Base-by-base conservation (phyloP, 768 basidiomycete genomes). In the Boletellus emodensis region DNA sequence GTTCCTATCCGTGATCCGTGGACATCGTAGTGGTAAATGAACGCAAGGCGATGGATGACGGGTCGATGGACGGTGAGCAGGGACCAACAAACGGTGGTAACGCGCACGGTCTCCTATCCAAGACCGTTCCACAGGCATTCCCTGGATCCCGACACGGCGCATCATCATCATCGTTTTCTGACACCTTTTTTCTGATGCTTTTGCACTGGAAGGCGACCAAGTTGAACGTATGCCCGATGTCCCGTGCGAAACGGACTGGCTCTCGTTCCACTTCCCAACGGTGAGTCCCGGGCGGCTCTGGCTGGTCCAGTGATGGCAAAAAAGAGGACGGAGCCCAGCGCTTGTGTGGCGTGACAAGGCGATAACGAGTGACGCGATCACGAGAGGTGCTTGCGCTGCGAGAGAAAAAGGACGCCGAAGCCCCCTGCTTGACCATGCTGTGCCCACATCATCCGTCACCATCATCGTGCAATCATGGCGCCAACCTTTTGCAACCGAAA, bases 1-100 rank as follows among this genome's bases (percentile, higher is more conserved):
- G 46, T 46, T 35, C 51, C 55, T 52, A 41, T 32, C 7, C 32
- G 45, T 55, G 58, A 55, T 61, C 62, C 61, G 56, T 64, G 40
- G 8, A 14, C 9, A 28, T 22, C 39, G 35, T 13, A 39, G 12
- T 22, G 32, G 20, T 8, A n/a, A 39, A 44, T 17, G 42, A 35
- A 59, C 13, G 40, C 9, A 37, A 43, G 22, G 32, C 13, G 17
- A 54, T 20, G 12, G 40, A 2, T 11, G 30, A 30, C 30, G 30
- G 30, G 30, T 30, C 30, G 30, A 30, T 30, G 11, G 30, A 26
- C 24, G 3, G 24, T 26, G 24, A 26, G 30, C 30, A 8, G 5
- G 12, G n/a, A n/a, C 24, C 24, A 45, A 40, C 44, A 10, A 30
- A 39, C 40, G 33, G 40, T 24, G 12, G 11, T 9, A 26, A 45